Base-by-base conservation (phyloP, 768 basidiomycete genomes). In the Suillus lakei region DNA sequence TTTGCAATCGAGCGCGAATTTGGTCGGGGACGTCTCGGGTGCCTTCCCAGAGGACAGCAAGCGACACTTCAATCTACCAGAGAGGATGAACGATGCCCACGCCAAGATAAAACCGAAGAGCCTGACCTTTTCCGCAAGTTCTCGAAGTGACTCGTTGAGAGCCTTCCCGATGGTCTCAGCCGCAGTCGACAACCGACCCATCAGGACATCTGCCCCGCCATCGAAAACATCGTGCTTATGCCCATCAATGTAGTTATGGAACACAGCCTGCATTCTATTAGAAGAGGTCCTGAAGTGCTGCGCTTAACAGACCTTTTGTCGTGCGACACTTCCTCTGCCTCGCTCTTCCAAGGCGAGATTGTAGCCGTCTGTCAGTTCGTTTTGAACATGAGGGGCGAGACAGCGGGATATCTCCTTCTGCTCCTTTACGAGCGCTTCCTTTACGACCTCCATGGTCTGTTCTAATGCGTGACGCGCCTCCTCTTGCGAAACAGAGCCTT, bases 341-440 rank as follows among this genome's bases (percentile, higher is more conserved):
- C 80, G 72, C 68, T 88, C 85, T 60, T 81, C 75, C 83, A 86
- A 84, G 0, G 88, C 87, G 2, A 66, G 75, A 60, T 84, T 73
- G 70, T 90, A 90, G 0, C 85, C 86, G 8, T 83, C 81, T 12
- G 77, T 30, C 13, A 89, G 78, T 67, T 85, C 81, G 12, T 71
- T 71, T 67, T 86, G 85, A 15, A 89, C 82, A 69, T 87, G 84
- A 18, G 87, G 87, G 13, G 85, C 80, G 65, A 89, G 77, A 67
- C 80, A 84, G 23, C 87, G 79, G 0, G 87, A 88, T 7, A 86
- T 77, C 61, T 88, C 86, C 74, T 89, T 88, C 74, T 88, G 88
- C 66, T 87, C 79, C 18, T 69, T 77, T 67, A 77, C 80, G 76
- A 89, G 78, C 5, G 84, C 82, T 58, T 85, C 83, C 38, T 77